Conservation (phyloP, 202 grass and related monocot genomes). For the Saccharum hybrid region DNA sequence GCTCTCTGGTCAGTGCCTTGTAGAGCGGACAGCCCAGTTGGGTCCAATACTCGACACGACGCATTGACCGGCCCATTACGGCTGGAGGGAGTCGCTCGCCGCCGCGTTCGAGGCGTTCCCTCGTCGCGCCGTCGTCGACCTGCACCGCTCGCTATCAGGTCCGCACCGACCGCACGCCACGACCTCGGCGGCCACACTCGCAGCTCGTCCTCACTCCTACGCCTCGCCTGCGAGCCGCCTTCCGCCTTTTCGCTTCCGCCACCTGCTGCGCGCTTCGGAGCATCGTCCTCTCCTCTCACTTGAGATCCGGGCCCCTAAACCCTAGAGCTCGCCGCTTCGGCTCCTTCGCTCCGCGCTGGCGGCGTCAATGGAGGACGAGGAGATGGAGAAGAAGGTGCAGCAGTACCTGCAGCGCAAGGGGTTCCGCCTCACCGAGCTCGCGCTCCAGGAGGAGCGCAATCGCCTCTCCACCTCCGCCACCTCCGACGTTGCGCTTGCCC, state of each 20-base stretch:
- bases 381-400: conserved; percentile 92
- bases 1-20: neutral
- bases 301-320: conserved; percentile 43
- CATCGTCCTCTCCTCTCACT: neutral
- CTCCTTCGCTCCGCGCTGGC: neutral
- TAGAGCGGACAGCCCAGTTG: neutral
- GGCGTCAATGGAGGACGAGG: conserved; percentile 81
- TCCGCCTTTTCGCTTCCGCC: neutral
- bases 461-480: conserved; percentile 68
- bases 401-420: conserved; percentile 92
- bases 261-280: neutral
- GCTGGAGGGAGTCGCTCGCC: neutral
- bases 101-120: neutral
- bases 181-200: neutral
- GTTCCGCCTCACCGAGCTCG: conserved; percentile 81
- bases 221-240: neutral
- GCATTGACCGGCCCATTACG: neutral
- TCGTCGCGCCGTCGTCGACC: neutral
- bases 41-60: neutral
- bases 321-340: conserved; percentile 26
- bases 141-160: neutral
- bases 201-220: neutral
- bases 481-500: conserved; percentile 59
- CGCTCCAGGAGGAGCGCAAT: conserved; percentile 88
- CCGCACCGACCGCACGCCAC: neutral